Evolutionary conservation across 140 eudicot genomes (phyloP).

Genomic region (Anethum foeniculum): DNA sequence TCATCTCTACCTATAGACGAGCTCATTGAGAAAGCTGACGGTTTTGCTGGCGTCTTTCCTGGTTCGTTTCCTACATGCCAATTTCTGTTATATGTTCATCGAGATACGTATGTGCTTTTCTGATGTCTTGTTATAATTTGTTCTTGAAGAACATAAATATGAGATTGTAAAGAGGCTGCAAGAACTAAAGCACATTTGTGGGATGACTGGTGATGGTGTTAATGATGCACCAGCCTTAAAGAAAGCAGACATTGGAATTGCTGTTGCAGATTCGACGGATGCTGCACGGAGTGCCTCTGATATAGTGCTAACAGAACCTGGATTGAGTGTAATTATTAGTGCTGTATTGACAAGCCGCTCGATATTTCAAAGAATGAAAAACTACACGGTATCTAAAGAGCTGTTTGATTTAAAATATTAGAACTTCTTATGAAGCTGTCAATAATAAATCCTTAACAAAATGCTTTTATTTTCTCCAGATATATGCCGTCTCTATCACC

Average conservation of each 20-base stretch:
- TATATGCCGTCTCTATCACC: slow-evolving; percentile 87
- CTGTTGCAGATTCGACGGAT: slow-evolving; percentile 88
- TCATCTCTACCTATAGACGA: slow-evolving; percentile 65
- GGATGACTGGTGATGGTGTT: slow-evolving; percentile 98
- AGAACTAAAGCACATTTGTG: slow-evolving; percentile 73
- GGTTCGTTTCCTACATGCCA: slow-evolving; percentile 24
- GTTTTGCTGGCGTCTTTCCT: slow-evolving; percentile 92
- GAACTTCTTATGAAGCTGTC: neutral
- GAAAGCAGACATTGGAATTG: slow-evolving; percentile 91
- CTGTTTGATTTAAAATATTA: neutral
- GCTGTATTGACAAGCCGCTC: slow-evolving; percentile 89
- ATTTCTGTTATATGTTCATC: too few relatives aligned
- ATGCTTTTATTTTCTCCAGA: slow-evolving; percentile 32
- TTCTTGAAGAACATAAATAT: slow-evolving; percentile 65
- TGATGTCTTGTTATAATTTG: neutral
- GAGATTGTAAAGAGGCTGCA: slow-evolving; percentile 79
- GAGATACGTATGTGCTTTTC: neutral
- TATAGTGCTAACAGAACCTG: slow-evolving; percentile 88
- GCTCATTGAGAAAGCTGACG: slow-evolving; percentile 91
- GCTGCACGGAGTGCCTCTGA: slow-evolving; percentile 97
- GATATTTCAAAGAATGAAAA: slow-evolving; percentile 88
- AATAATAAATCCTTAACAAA: neutral
- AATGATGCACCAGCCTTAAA: slow-evolving; percentile 91
- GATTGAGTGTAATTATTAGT: slow-evolving; percentile 88
- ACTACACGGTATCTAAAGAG: slow-evolving; percentile 56